phyloP scores from a whole-genome alignment of 2,329 filamentous ascomycete species.

The Coleophoma crateriformis region DNA sequence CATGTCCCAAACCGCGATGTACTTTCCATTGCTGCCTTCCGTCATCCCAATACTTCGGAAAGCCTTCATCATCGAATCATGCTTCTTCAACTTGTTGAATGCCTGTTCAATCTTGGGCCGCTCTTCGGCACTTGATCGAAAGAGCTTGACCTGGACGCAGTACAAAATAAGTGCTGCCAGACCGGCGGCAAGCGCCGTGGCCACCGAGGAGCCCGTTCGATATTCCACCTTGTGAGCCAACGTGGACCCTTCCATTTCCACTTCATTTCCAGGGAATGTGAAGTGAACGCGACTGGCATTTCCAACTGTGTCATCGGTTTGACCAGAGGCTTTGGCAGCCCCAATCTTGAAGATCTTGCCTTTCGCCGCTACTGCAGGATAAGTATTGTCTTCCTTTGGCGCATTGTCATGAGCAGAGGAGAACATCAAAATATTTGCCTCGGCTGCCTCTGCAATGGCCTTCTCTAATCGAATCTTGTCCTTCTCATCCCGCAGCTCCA shows the following conservation, averaged over 20 bases:
- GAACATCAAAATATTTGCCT: slow-evolving; percentile 30
- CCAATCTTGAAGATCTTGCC: slow-evolving; percentile 18
- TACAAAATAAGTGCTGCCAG: slow-evolving; percentile 26
- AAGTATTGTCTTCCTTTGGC: slow-evolving; percentile 2
- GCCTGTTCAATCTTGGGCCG: no score
- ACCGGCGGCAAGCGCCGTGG: slow-evolving; percentile 25
- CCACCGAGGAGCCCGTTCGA: slow-evolving; percentile 17
- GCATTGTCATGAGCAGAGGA: slow-evolving; percentile 28
- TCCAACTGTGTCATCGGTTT: slow-evolving; percentile 12
- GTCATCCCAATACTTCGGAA: no score
- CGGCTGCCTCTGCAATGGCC: slow-evolving; percentile 22
- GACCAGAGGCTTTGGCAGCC: slow-evolving; percentile 15
- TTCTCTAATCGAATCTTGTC: slow-evolving; percentile 16
- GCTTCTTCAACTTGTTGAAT: no score
- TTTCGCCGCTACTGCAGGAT: slow-evolving; percentile 11
- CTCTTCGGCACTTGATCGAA: no score
- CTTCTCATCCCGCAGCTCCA: slow-evolving; percentile 2
- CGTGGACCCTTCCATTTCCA: neutral
- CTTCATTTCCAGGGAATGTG: slow-evolving; percentile 4
- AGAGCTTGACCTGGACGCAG: slow-evolving; percentile 7
- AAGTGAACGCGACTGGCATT: slow-evolving; percentile 1
- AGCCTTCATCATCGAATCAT: no score
- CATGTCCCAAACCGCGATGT: no score
- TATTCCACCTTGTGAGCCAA: no score
- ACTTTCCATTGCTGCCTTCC: no score